Conservation (phyloP, 75 land plant species). For the Sequoiadendron giganteum region DNA sequence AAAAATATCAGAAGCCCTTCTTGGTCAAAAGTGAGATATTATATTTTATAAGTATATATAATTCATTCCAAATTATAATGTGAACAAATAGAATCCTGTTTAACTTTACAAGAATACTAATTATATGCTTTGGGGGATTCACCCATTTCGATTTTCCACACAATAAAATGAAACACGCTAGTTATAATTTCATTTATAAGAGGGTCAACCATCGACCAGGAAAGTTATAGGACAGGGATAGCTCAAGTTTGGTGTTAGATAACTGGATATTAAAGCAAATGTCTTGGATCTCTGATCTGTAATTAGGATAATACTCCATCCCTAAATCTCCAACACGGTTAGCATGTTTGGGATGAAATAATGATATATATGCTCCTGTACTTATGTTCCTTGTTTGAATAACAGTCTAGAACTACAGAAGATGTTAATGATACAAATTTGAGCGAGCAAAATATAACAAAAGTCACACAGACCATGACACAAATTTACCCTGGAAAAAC, state of each 20-base stretch:
- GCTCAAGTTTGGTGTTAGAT: not conserved
- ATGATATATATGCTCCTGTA: not conserved
- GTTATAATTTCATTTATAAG: too few species aligned
- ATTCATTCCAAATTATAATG: not conserved
- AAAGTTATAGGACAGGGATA: not conserved
- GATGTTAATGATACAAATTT: not conserved
- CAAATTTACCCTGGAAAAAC: not conserved
- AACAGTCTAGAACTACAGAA: not conserved
- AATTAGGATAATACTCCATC: too few species aligned
- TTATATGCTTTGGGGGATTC: not conserved
- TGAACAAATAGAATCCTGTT: not conserved
- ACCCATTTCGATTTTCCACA: not conserved
- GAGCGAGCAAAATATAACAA: not conserved
- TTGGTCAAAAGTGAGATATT: not conserved
- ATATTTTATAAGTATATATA: not conserved
- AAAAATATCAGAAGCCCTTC: constrained; percentile 3
- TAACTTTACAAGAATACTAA: not conserved
- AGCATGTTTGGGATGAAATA: not conserved
- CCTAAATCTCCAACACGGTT: not conserved
- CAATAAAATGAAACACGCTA: not conserved
- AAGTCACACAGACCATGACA: not conserved
- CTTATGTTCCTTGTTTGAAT: not conserved
- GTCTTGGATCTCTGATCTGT: too few species aligned
- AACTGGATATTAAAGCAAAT: not conserved
- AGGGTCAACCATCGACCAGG: not conserved